Percentiles rank a stretch among this genome's conserved stretches.
These are phyloP conservation scores for Selenicereus undatus DNA, from an alignment of 148 eudicot genomes.

Conservation along the genomic window DNA sequence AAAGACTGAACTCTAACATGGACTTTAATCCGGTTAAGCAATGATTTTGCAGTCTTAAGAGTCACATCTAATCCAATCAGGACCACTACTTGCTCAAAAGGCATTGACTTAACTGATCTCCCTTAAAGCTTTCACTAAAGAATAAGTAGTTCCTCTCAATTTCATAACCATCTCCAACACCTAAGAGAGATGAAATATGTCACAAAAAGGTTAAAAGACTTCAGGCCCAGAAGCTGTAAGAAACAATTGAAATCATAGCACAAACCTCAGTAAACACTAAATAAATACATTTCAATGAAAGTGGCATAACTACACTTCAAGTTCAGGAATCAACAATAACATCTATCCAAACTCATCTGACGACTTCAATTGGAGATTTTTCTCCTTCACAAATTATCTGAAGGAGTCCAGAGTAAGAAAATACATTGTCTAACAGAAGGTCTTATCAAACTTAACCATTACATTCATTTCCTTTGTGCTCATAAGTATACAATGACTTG, in stretches of 20 bases:
- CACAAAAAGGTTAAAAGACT: neutral
- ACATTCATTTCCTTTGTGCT: too few species aligned
- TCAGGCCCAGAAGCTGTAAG: neutral
- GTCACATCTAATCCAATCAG: conserved; percentile 59
- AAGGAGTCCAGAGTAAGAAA: neutral
- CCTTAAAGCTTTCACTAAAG: conserved; percentile 53
- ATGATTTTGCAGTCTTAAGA: conserved; percentile 49
- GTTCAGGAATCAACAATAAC: neutral
- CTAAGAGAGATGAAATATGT: conserved; percentile 29
- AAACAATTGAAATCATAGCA: neutral
- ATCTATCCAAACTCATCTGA: neutral
- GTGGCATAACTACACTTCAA: neutral
- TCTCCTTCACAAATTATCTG: neutral
- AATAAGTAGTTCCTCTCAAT: conserved; percentile 54
- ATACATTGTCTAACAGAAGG: neutral
- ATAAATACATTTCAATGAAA: neutral
- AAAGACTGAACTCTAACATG: conserved; percentile 48
- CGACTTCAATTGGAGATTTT: neutral
- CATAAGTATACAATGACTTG: too few species aligned
- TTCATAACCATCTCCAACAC: conserved; percentile 73
- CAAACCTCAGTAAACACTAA: neutral
- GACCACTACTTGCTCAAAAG: conserved; percentile 85
- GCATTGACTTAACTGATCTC: conserved; percentile 55
- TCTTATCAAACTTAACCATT: too few species aligned
- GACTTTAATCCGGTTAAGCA: conserved; percentile 72